Evolutionary conservation across 257 asterid genomes (phyloP), one percentile per base, ranked within the genome.

Genomic region (Cinchona pubescens): DNA sequence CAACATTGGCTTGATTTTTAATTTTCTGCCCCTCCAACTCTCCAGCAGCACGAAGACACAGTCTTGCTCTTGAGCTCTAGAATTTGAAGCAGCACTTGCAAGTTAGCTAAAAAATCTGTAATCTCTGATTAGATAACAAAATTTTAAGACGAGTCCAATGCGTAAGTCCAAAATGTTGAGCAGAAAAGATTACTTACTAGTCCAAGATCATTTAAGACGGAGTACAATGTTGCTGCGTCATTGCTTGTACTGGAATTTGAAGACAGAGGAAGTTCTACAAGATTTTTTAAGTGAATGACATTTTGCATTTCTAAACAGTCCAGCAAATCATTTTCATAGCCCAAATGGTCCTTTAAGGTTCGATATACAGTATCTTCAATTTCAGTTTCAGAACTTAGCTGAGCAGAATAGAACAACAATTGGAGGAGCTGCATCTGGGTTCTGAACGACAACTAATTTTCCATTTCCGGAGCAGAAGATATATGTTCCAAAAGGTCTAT

Each of bases 11-110:
- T 79, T 88, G 90, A 80, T 93, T 93, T 77, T 76, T 85, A 53
- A 66, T 77, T 72, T 91, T 93, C 82, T 88, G 90, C 85, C 85
- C 82, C 86, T 91, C 97, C 76, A 83, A 62, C 71, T 90, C 94
- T 25, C 97, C 96, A 1, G 96, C 96, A 5, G 98, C 97, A 21
- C 96, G 96, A 53, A 93, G 90, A 77, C 98, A 91, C 81, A 93
- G 38, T 58, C 96, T 78, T 37, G 96, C 96, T 80, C 85, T 82
- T 32, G 93, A 84, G 62, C 88, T 84, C 98, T 93, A 86, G 70
- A 58, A 85, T 76, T 82, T 29, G 43, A 35, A 69, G 3, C 19
- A 68, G 4, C 46, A 61, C 16, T 48, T 23, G n/a, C 46, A 65
- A 69, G n/a, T 76, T 71, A 69, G 75, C 16, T 42, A 40, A 68